These are phyloP conservation scores for Knoxdaviesia proteae DNA, from an alignment of 2,329 filamentous ascomycete genomes.

Conservation along the genomic window DNA sequence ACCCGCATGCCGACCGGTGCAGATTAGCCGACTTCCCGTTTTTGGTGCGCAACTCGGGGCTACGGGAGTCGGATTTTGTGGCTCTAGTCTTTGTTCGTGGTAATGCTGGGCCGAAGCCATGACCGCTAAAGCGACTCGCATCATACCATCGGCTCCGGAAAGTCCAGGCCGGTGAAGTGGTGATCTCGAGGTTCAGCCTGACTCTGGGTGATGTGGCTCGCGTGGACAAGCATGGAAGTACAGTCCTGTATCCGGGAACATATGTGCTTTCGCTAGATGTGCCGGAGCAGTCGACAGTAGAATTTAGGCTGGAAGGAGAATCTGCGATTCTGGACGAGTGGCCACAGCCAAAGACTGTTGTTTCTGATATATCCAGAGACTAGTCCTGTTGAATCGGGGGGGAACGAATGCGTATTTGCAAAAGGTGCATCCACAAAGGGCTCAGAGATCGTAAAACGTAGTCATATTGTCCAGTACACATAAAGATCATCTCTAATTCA, in stretches of 20 bases:
- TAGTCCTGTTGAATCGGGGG: too few relatives aligned
- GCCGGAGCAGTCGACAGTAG: slow-evolving; percentile 16
- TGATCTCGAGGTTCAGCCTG: slow-evolving; percentile 16
- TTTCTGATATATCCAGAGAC: too few relatives aligned
- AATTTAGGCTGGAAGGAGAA: slow-evolving; percentile 25
- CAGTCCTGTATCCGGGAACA: slow-evolving; percentile 29
- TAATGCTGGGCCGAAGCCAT: slow-evolving; percentile 23
- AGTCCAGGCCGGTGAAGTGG: slow-evolving; percentile 13
- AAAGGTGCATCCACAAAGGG: too few relatives aligned
- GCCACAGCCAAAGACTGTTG: slow-evolving; percentile 2
- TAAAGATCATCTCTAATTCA: too few relatives aligned
- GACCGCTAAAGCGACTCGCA: slow-evolving; percentile 29
- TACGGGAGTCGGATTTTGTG: slow-evolving; percentile 27
- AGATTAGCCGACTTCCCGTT: slow-evolving; percentile 12
- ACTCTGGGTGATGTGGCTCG: slow-evolving; percentile 27
- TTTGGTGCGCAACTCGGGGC: slow-evolving; percentile 25
- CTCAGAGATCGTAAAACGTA: too few relatives aligned
- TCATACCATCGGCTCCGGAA: slow-evolving; percentile 24
- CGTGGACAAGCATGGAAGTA: slow-evolving; percentile 26
- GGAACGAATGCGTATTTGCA: too few relatives aligned
- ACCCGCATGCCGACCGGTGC: slow-evolving; percentile 18
- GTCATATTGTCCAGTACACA: too few relatives aligned
- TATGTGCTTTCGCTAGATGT: slow-evolving; percentile 26
- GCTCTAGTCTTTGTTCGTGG: slow-evolving; percentile 27
- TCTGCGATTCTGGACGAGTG: slow-evolving; percentile 17